Evolutionary conservation across 208 protist species (phyloP), one percentile per base, ranked within the genome.

Genomic region (Blastocrithidia nonstop): DNA sequence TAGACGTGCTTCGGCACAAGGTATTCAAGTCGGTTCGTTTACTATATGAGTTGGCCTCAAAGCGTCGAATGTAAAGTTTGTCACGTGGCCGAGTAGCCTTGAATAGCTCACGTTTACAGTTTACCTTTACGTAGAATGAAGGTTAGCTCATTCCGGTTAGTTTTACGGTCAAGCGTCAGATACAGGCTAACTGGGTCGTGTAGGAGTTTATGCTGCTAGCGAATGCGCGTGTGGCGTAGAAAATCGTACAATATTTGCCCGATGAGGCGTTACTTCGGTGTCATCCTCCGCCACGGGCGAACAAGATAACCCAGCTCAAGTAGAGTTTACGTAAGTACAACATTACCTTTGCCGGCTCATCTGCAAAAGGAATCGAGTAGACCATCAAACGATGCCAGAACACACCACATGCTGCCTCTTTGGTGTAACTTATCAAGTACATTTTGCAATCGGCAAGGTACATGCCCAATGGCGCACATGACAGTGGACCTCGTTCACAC

Each of bases 201-300:
- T 87, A 95, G 55, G 86, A 96, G 63, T 89, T 90, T 41, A 95
- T 96, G 89, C 50, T 96, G 6, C 54, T 94, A 5, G 88, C 88
- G 0, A 96, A 96, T 57, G 41, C 57, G 22, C 60, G 78, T 6
- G 83, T 88, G 1, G 87, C 92, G 15, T 58, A 92, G 53, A 91
- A 92, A 44, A 58, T 93, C 22, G 60, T 84, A 19, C 58, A 88
- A 51, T 87, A 69, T 33, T 67, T 91, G 15, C 78, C 79, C 0
- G 57, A 92, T n/a, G 61, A 59, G 11, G 75, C 79, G 1, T 42
- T 96, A 16, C 57, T 95, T 24, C 75, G 92, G 13, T 24, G 57
- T n/a, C 92, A 96, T 50, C 47, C 59, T 27, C 56, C 76, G 6
- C 77, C 84, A n/a, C 19, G 68, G 6, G 1, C 35, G 26, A 22